phyloP scores from a whole-genome alignment of 2,329 filamentous ascomycete species.

The Fusarium vanettenii region DNA sequence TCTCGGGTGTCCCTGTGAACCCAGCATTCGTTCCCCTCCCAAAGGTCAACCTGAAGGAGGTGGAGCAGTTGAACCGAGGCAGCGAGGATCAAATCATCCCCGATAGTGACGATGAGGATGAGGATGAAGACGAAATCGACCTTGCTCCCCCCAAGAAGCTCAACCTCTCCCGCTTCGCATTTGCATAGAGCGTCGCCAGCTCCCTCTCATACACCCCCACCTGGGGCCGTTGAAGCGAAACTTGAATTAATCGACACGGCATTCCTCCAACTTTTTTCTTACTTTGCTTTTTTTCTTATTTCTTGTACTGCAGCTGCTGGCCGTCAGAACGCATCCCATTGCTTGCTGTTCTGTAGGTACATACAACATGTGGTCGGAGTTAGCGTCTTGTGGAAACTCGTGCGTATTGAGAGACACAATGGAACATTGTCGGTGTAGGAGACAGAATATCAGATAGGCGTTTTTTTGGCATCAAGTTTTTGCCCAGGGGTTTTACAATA shows the following conservation, averaged over 20 bases:
- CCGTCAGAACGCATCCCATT: not conserved
- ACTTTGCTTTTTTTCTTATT: not conserved
- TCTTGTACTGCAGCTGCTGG: constrained; percentile 8
- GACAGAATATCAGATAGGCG: constrained; percentile 32
- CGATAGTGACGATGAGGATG: constrained; percentile 63
- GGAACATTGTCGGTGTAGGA: constrained; percentile 7
- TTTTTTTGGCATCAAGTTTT: constrained; percentile 28
- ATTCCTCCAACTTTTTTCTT: constrained; percentile 24
- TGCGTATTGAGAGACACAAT: constrained; percentile 9
- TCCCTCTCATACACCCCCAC: not conserved
- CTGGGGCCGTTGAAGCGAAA: not conserved
- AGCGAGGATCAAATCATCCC: constrained; percentile 69
- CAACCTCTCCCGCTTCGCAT: constrained; percentile 63
- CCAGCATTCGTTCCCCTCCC: constrained; percentile 67
- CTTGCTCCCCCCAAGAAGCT: constrained; percentile 49
- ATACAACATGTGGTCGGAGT: constrained; percentile 15
- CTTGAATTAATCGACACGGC: constrained; percentile 18
- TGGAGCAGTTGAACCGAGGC: constrained; percentile 64
- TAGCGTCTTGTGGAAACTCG: constrained; percentile 17
- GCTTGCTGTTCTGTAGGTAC: constrained; percentile 15
- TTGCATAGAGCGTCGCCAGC: constrained; percentile 34
- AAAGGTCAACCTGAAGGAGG: constrained; percentile 63
- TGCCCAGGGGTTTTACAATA: constrained; percentile 16
- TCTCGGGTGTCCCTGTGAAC: constrained; percentile 58
- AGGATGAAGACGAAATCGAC: constrained; percentile 49